Base-by-base conservation (phyloP, 2,329 filamentous ascomycete genomes). In the Rhytidhysteron rufulum region DNA sequence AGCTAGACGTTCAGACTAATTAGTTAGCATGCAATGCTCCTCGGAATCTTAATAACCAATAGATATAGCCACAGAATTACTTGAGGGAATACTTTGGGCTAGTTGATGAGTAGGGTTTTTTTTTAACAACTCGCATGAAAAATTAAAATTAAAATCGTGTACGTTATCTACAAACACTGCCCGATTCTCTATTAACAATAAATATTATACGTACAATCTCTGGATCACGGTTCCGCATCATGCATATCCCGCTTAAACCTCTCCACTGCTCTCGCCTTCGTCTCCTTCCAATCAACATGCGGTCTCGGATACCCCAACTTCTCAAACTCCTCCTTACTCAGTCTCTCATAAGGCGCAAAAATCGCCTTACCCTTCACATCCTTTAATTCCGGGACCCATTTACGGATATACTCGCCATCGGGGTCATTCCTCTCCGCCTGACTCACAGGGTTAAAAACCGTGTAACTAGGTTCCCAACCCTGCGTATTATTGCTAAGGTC, bases 401-500 rank as follows among this genome's bases (percentile, higher is more conserved):
- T 61, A 4, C 64, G 40, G 10, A 68, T 67, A 38, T 62, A 68
- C 9, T 65, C 61, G 2, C 65, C 64, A 16, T 62, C 43, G 0
- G 60, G 59, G 37, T 68, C 63, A 36, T 65, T 65, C 40, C 48
- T 58, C 49, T 68, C 64, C 5, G 63, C 63, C 40, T 68, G 64
- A 3, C 43, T 50, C 8, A 67, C 60, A 3, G 64, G 64, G 40
- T 72, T 73, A 53, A 73, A 73, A 10, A 73, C 61, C 0, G 73
- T 75, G 41, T 74, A 76, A 16, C 59, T 65, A 1, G 73, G 73
- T 54, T 76, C 70, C 73, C 72, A 75, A 20, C 69, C 66, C 41
- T 77, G 66, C n/a, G 73, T 69, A 49, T 77, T 72, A 45, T 77
- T 72, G 25, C 61, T 61, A 41, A 78, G 48, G 58, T 72, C 67